These are phyloP conservation scores for Sordariomycetes sp. DNA, from an alignment of 2,329 filamentous ascomycete species.

Conservation along the genomic window DNA sequence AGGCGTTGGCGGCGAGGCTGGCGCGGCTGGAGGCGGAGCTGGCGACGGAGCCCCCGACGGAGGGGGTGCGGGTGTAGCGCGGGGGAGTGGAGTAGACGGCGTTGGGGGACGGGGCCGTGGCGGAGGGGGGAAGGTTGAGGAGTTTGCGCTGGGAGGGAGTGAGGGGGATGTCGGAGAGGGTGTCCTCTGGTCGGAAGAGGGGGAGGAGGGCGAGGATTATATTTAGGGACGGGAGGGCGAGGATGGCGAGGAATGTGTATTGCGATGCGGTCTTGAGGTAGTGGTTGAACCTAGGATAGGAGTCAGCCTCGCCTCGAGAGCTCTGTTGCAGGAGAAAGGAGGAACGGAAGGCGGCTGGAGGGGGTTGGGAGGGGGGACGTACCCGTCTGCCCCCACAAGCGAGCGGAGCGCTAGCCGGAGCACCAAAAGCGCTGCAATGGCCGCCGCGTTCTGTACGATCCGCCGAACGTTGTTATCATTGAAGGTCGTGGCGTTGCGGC, in stretches of 20 bases:
- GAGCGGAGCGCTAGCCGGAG: slow-evolving; percentile 18
- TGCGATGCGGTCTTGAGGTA: background rate
- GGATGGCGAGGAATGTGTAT: slow-evolving; percentile 31
- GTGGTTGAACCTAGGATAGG: slow-evolving; percentile 2
- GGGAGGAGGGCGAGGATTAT: slow-evolving; percentile 59
- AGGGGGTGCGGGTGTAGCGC: slow-evolving; percentile 67
- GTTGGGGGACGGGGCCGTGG: slow-evolving; percentile 48
- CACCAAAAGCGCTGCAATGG: slow-evolving; percentile 25
- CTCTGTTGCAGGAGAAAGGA: background rate
- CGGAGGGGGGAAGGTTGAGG: slow-evolving; percentile 63
- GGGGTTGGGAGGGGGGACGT: slow-evolving; percentile 17
- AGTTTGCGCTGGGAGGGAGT: slow-evolving; percentile 57
- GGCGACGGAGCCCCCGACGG: slow-evolving; percentile 46
- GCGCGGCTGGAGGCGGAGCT: slow-evolving; percentile 39
- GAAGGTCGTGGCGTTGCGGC: slow-evolving; percentile 69
- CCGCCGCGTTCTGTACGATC: slow-evolving; percentile 53
- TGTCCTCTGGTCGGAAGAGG: slow-evolving; percentile 60
- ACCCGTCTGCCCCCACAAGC: slow-evolving; percentile 25
- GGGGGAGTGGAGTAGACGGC: slow-evolving; percentile 70
- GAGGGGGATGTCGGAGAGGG: slow-evolving; percentile 78
- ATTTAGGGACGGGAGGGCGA: slow-evolving; percentile 54
- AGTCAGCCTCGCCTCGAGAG: background rate
- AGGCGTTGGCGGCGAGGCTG: slow-evolving; percentile 43
- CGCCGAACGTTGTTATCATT: slow-evolving; percentile 60
- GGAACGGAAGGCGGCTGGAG: too few species aligned